A percentile compares a stretch with the other conserved stretches of the same genome.
Conservation (phyloP, 352 stramenopile species). For the Globisporangium perplexum region DNA sequence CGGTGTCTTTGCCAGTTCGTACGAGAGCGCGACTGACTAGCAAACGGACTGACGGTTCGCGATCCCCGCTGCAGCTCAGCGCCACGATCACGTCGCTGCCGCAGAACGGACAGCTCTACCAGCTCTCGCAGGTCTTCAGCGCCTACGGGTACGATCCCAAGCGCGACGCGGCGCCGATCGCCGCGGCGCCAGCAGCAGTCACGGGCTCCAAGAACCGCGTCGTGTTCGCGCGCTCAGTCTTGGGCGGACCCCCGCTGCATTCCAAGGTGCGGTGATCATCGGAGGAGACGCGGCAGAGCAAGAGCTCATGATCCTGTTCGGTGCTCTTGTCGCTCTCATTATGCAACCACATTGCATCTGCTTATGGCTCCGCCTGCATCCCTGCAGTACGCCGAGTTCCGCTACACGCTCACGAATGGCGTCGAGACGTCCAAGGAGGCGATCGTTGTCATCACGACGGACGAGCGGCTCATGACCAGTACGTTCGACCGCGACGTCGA, state of each 20-base stretch:
- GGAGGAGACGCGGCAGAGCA: too few species aligned
- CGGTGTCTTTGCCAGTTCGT: neutral
- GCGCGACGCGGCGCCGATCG: conserved; percentile 47
- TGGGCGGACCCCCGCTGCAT: conserved; percentile 44
- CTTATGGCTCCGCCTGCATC: neutral
- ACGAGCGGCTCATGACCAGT: conserved; percentile 67
- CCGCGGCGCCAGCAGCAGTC: conserved; percentile 43
- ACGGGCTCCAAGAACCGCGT: conserved; percentile 85
- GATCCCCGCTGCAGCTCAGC: conserved; percentile 30
- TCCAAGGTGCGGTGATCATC: conserved; percentile 34
- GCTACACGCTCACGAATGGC: conserved; percentile 80
- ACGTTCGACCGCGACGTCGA: conserved; percentile 78
- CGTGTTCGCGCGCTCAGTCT: conserved; percentile 73
- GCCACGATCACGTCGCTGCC: conserved; percentile 83
- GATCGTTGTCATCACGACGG: conserved; percentile 75
- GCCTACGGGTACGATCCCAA: conserved; percentile 89
- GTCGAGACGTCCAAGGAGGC: conserved; percentile 52
- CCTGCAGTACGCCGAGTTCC: conserved; percentile 78
- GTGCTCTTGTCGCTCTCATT: too few species aligned
- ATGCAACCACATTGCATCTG: too few species aligned
- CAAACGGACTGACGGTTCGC: neutral
- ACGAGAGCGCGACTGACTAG: neutral
- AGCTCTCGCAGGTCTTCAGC: conserved; percentile 87
- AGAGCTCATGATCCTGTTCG: too few species aligned
- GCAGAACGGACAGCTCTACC: conserved; percentile 75